These are phyloP conservation scores for Alternaria consortialis DNA, from an alignment of 2,329 filamentous ascomycete genomes.

Conservation along the genomic window DNA sequence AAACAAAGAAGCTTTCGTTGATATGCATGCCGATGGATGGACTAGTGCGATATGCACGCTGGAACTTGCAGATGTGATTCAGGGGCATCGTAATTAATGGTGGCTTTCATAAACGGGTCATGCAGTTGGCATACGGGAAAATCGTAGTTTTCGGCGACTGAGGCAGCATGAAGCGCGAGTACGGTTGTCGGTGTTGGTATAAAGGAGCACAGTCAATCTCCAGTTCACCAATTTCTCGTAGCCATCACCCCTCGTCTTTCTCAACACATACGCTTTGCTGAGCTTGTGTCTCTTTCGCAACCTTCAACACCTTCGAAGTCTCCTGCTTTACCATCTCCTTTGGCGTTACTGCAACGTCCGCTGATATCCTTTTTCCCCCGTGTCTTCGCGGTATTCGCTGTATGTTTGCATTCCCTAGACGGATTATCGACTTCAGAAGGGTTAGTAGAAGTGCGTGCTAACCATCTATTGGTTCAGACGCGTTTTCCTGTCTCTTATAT, in stretches of 20 bases:
- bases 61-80: no score
- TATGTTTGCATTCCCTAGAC: background rate
- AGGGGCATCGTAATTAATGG: no score
- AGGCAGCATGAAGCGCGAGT: no score
- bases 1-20: no score
- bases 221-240: background rate
- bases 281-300: background rate
- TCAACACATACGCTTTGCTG: background rate
- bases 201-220: background rate
- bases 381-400: background rate
- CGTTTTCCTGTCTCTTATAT: constrained; percentile 25
- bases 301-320: background rate
- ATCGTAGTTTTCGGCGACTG: no score
- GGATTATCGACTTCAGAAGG: background rate
- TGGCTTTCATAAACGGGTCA: no score
- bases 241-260: background rate
- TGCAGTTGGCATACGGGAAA: no score
- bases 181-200: no score
- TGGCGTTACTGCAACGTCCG: background rate
- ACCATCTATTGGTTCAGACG: constrained; percentile 17
- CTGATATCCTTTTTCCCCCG: background rate
- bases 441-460: background rate
- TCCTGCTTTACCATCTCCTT: background rate
- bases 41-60: no score
- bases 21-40: no score